Base-by-base conservation (phyloP, 2,329 filamentous ascomycete genomes). In the Colletotrichum lentis region DNA sequence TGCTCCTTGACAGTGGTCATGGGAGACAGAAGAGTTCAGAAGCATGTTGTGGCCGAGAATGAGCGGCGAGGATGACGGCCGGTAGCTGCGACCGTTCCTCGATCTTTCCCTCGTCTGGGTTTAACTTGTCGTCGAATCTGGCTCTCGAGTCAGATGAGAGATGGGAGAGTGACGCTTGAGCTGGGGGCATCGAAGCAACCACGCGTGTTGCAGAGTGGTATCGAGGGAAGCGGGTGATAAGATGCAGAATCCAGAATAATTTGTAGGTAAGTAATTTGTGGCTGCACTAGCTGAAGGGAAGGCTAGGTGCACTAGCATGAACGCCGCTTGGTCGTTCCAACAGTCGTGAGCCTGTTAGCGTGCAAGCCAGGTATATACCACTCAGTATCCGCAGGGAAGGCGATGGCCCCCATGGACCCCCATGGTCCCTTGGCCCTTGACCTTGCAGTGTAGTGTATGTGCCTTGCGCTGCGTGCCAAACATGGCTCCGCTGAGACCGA, bases 401-500 rank as follows among this genome's bases (percentile, higher is more conserved):
- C 44, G 44, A 46, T 22, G n/a, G 20, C 44, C 11, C 44, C n/a
- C 44, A 46, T 46, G 44, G 10, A n/a, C 22, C 18, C n/a, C 44
- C n/a, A 46, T 16, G 27, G 6, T 35, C 53, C 54, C 43, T 31
- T 43, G 20, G 54, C 16, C 41, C 55, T 24, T 49, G 27, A 31
- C 50, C n/a, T 22, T 54, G 5, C 31, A 37, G 35, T 35, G 35
- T 44, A 47, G 24, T 24, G 24, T 24, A 24, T n/a, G 27, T 59
- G 3, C 43, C 24, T 43, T 3, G n/a, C 22, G 39, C 24, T 35
- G 31, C 37, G 22, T 24, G 35, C 22, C 20, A 14, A 27, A n/a
- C 35, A 22, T 27, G 8, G 44, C 46, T 46, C 57, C 57, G 57
- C 57, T 18, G 46, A 50, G 46, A 60, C 46, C 46, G 46, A 60